Conservation (phyloP, 129 eudicot genomes). For the Arctium lappa region DNA sequence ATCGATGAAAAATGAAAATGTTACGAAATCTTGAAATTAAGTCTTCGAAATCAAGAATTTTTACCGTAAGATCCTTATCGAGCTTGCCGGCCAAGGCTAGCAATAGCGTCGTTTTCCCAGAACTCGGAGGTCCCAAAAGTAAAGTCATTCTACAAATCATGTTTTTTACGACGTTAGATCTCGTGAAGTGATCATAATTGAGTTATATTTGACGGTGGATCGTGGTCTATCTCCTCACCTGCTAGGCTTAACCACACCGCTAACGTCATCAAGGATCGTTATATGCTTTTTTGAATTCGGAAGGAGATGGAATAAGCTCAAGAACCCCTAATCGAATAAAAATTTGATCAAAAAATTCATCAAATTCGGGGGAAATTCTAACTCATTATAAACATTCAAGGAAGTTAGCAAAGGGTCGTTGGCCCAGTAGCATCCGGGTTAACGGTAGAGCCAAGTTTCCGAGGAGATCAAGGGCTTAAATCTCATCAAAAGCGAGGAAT, state of each 20-base stretch:
- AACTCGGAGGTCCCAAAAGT: conserved; percentile 87
- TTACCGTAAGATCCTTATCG: conserved; percentile 52
- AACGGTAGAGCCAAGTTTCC: too few species aligned
- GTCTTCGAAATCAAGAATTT: neutral
- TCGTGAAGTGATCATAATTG: neutral
- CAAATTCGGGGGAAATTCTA: neutral
- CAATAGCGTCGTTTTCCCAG: conserved; percentile 77
- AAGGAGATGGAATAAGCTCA: conserved; percentile 38
- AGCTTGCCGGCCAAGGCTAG: conserved; percentile 75
- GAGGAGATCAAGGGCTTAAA: too few species aligned
- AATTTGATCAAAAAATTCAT: neutral
- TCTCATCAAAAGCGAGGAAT: too few species aligned
- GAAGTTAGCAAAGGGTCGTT: neutral
- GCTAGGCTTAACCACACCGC: conserved; percentile 69
- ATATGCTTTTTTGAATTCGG: conserved; percentile 53
- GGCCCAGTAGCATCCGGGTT: too few species aligned
- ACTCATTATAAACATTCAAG: neutral
- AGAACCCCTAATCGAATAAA: conserved; percentile 28
- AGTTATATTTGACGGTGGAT: neutral
- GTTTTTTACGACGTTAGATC: neutral
- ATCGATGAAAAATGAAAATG: neutral
- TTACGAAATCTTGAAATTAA: neutral
- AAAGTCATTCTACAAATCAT: conserved; percentile 63
- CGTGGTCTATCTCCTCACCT: conserved; percentile 37
- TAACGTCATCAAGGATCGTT: conserved; percentile 57